Conservation (phyloP, 164 flowering plant species). For the Vitis amurensis region DNA sequence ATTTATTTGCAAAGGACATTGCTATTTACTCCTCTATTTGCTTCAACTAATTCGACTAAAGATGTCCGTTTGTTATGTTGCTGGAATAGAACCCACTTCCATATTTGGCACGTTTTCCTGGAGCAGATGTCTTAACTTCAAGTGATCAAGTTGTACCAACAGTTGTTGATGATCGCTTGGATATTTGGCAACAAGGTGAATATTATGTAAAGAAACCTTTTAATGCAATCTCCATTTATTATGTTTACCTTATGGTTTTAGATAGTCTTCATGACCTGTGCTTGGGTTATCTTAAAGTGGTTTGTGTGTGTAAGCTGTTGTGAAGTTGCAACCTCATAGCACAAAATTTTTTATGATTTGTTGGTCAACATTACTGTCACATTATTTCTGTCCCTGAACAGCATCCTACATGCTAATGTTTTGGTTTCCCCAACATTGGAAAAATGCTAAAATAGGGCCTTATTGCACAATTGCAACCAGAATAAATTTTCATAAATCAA, state of each 20-base stretch:
- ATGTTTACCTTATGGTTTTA: neutral
- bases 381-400: too few relatives aligned
- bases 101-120: slow-evolving; percentile 86
- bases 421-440: too few relatives aligned
- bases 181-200: slow-evolving; percentile 79
- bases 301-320: too few relatives aligned
- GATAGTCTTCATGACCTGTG: neutral
- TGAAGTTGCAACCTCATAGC: too few relatives aligned
- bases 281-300: too few relatives aligned
- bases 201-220: slow-evolving; percentile 1
- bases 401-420: too few relatives aligned
- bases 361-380: too few relatives aligned
- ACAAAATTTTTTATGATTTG: too few relatives aligned
- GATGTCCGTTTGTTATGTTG: slow-evolving; percentile 8
- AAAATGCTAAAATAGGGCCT: too few relatives aligned
- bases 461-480: too few relatives aligned
- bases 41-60: neutral
- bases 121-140: slow-evolving; percentile 91
- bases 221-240: neutral
- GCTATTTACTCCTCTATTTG: neutral
- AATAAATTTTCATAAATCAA: too few relatives aligned
- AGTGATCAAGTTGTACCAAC: slow-evolving; percentile 93
- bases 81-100: slow-evolving; percentile 90
- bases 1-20: neutral
- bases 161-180: slow-evolving; percentile 90